phyloP scores from a whole-genome alignment of 2,329 filamentous ascomycete species.

The Rhynchosporium secalis region DNA sequence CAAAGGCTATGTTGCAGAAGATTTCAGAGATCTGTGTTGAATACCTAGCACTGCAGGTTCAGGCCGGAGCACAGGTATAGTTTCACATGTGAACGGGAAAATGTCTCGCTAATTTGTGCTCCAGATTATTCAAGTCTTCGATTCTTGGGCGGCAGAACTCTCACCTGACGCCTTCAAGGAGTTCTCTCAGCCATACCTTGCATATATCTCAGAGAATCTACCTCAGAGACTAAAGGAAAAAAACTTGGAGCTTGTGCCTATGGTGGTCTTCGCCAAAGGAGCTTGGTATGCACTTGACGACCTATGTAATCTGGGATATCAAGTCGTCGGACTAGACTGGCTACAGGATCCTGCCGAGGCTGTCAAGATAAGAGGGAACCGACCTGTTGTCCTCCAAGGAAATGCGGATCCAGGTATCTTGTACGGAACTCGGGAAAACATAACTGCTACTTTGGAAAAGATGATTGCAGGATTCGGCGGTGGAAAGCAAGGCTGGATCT shows the following conservation, averaged over 20 bases:
- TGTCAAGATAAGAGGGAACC: slow-evolving; percentile 72
- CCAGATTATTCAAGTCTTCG: slow-evolving; percentile 83
- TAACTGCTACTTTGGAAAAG: slow-evolving; percentile 76
- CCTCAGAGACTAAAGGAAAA: slow-evolving; percentile 73
- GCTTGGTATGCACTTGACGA: slow-evolving; percentile 93
- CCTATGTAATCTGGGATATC: slow-evolving; percentile 84
- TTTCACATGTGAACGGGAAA: not conserved
- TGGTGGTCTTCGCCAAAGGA: slow-evolving; percentile 98
- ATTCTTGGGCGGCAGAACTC: slow-evolving; percentile 96
- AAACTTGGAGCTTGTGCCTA: slow-evolving; percentile 78
- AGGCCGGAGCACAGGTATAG: slow-evolving; percentile 82
- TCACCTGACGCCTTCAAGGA: slow-evolving; percentile 79
- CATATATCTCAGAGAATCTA: slow-evolving; percentile 78
- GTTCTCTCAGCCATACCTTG: slow-evolving; percentile 84
- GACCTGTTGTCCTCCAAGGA: slow-evolving; percentile 80
- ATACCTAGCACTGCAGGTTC: slow-evolving; percentile 87
- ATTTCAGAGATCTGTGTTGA: slow-evolving; percentile 94
- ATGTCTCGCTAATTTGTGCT: slow-evolving; percentile 14
- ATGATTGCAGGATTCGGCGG: slow-evolving; percentile 85
- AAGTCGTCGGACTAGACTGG: slow-evolving; percentile 95
- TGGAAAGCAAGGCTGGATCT: slow-evolving; percentile 91
- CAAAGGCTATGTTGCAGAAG: slow-evolving; percentile 81
- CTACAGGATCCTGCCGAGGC: slow-evolving; percentile 85
- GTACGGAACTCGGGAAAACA: slow-evolving; percentile 80
- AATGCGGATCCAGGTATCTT: slow-evolving; percentile 94